Base-by-base conservation (phyloP, 179 eudicot genomes). In the Drosera spatulata region DNA sequence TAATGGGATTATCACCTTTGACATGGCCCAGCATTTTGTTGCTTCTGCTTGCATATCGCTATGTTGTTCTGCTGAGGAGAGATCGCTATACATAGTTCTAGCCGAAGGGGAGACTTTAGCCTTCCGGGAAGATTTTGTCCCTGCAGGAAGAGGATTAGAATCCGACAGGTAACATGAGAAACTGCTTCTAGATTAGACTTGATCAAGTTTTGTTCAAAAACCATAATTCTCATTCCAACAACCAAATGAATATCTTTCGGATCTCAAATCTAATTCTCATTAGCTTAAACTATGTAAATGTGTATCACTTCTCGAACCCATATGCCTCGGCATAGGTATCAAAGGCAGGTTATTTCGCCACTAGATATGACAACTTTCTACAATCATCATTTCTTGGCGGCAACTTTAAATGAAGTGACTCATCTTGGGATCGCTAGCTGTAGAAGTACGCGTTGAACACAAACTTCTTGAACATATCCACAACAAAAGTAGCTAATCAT, bases 101-200 rank as follows among this genome's bases (percentile, higher is more conserved):
- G 72, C 83, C 62, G 82, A 87, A 65, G 94, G 82, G 33, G 81
- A 90, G 22, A 75, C 95, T 3, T 77, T 83, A 50, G 97, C 93
- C 38, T 87, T 79, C 66, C 71, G 61, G 64, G 73, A 63, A 46
- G 69, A 55, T 55, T 4, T 53, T 5, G 4, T 9, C 13, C 52
- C 58, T 56, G 13, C 53, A 13, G 46, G 68, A 46, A 55, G 64
- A 61, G 72, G 63, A 47, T 62, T 37, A 53, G 57, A 5, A 50
- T n/a, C 61, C 64, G 60, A 68, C n/a, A n/a, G n/a, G n/a, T n/a
- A n/a, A n/a, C n/a, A n/a, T n/a, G n/a, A n/a, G n/a, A n/a, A n/a
- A n/a, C n/a, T n/a, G n/a, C n/a, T n/a, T 65, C 72, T 63, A 6
- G 61, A 59, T 45, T 84, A 91, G 91, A 84, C 38, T 49, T 41